phyloP scores from a whole-genome alignment of 2,329 filamentous ascomycete genomes.

The Colletotrichum musae region DNA sequence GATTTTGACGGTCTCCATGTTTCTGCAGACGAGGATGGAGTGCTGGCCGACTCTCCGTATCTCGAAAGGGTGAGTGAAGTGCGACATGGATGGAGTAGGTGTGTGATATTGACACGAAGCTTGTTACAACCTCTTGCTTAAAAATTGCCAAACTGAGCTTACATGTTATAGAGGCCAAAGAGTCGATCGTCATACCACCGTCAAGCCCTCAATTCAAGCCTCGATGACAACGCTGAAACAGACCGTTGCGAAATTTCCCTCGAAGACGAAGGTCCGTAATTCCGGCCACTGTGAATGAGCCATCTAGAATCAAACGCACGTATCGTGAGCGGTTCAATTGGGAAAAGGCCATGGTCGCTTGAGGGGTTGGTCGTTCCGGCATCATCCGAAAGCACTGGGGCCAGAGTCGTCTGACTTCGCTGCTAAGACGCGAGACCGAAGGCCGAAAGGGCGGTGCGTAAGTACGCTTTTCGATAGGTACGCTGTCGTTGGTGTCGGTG shows the following conservation, averaged over 20 bases:
- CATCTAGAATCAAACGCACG: not conserved
- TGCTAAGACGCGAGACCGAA: not conserved
- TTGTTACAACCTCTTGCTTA: no score
- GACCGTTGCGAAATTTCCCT: not conserved
- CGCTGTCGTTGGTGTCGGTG: not conserved
- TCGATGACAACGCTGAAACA: no score
- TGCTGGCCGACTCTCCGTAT: not conserved
- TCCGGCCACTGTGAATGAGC: not conserved
- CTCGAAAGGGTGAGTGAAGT: not conserved
- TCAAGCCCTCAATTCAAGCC: not conserved
- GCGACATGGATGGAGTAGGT: not conserved
- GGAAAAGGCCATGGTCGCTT: not conserved
- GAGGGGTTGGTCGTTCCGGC: not conserved
- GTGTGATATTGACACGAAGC: not conserved
- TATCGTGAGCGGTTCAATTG: not conserved
- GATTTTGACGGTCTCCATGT: constrained; percentile 53
- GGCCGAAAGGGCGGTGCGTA: not conserved
- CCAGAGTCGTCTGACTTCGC: not conserved
- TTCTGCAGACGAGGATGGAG: constrained; percentile 1
- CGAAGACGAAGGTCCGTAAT: not conserved
- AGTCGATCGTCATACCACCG: not conserved
- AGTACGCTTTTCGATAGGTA: not conserved
- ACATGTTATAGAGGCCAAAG: not conserved
- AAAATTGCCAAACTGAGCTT: not conserved
- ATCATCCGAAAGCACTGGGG: not conserved